A percentile compares a stretch with the other conserved stretches of the same genome.
Evolutionary conservation across 768 basidiomycete genomes (phyloP).

Genomic region (Cystofilobasidium ferigula): DNA sequence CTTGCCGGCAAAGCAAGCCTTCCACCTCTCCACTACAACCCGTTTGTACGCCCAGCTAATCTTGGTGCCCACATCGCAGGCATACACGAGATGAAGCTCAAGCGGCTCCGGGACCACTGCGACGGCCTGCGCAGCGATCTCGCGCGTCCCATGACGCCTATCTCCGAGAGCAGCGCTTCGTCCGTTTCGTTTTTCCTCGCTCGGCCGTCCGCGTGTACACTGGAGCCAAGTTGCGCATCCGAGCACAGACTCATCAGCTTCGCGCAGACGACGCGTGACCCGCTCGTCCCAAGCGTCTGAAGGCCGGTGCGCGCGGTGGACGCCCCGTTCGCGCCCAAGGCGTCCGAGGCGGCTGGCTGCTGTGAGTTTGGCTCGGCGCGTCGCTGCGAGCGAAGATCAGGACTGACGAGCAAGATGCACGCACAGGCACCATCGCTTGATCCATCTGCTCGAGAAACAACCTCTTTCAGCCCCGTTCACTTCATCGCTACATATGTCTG

Average conservation of each 20-base stretch:
- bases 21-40: neutral
- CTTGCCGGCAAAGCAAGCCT: neutral
- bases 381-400: neutral
- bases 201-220: neutral
- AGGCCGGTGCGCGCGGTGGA: neutral
- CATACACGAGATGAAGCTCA: neutral
- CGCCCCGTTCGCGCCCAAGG: neutral
- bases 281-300: neutral
- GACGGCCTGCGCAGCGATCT: neutral
- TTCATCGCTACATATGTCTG: too few relatives aligned
- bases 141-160: neutral
- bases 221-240: too few relatives aligned
- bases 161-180: conserved; percentile 2
- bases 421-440: conserved; percentile 1
- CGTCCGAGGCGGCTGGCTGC: neutral
- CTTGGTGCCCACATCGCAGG: neutral
- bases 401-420: neutral
- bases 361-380: neutral
- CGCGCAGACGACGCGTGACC: neutral
- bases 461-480: too few relatives aligned
- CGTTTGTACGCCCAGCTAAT: neutral
- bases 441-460: neutral
- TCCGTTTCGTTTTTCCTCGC: neutral
- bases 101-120: too few relatives aligned
- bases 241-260: neutral